Conservation (phyloP, 257 asterid genomes). For the Solanum arcanum region DNA sequence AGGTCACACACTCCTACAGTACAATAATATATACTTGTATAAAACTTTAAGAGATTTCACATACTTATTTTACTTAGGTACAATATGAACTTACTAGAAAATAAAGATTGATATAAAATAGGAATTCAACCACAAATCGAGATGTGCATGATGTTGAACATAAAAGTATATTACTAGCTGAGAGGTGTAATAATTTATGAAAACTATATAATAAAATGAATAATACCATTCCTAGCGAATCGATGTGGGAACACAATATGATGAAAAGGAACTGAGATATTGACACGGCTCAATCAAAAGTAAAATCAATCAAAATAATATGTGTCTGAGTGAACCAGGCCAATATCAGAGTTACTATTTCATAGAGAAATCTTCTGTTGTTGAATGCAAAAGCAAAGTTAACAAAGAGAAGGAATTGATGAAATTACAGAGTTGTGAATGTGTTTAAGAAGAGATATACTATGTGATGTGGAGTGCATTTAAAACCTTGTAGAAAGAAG, state of each 20-base stretch:
- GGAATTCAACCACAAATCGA: neutral
- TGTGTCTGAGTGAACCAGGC: conserved; percentile 38
- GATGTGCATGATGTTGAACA: neutral
- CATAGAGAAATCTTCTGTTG: neutral
- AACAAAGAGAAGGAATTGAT: neutral
- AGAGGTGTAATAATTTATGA: neutral
- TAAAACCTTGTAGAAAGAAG: conserved; percentile 17
- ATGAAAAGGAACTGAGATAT: conserved; percentile 27
- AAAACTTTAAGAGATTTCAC: neutral
- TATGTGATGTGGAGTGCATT: conserved; percentile 5
- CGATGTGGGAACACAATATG: neutral
- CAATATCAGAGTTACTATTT: conserved; percentile 31
- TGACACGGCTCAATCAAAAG: conserved; percentile 51
- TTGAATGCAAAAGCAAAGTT: neutral
- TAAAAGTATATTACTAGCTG: neutral
- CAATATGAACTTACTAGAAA: too few species aligned
- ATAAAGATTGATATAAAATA: neutral
- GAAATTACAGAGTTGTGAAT: conserved; percentile 4
- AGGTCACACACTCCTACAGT: too few species aligned
- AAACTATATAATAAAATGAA: neutral
- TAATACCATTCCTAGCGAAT: neutral
- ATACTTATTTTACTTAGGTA: too few species aligned
- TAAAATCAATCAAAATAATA: neutral
- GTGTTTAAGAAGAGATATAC: conserved; percentile 9
- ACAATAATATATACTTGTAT: too few species aligned